A percentile compares a stretch with the other conserved stretches of the same genome.
phyloP scores from a whole-genome alignment of 305 asterid genomes.

The Rubia tinctorum region DNA sequence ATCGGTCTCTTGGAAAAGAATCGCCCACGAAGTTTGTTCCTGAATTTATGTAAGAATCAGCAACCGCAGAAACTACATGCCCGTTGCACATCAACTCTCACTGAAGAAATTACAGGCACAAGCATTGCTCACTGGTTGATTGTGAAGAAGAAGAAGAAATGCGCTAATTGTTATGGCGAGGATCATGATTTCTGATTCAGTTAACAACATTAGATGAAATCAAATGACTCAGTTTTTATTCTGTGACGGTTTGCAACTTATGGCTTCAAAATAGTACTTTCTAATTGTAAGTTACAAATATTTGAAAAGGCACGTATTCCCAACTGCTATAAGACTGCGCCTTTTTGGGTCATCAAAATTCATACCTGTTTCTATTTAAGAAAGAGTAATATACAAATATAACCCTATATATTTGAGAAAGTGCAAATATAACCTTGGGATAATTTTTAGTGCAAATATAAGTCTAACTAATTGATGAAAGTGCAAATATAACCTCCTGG shows the following conservation, averaged over 20 bases:
- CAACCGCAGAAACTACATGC: constrained; percentile 16
- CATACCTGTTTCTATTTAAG: no score
- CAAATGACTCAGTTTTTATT: neutral
- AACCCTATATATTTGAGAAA: no score
- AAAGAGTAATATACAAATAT: no score
- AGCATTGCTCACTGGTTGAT: neutral
- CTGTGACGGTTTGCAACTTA: neutral
- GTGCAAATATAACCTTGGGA: no score
- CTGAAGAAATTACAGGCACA: constrained; percentile 16
- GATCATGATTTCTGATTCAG: neutral
- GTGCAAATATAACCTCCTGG: no score
- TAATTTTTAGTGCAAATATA: no score
- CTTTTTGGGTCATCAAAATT: no score
- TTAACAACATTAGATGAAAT: neutral
- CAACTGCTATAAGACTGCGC: neutral
- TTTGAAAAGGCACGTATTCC: neutral
- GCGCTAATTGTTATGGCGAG: neutral
- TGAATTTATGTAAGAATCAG: constrained; percentile 15
- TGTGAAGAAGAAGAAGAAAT: neutral
- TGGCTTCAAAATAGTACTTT: neutral
- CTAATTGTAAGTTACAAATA: neutral
- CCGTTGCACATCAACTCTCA: neutral
- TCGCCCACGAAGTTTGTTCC: constrained; percentile 24
- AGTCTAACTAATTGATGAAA: no score
- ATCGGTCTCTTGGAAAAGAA: constrained; percentile 22